Evolutionary conservation across 495 filamentous ascomycete genomes (phyloP).

Genomic region (Hypomontagnella submonticulosa): DNA sequence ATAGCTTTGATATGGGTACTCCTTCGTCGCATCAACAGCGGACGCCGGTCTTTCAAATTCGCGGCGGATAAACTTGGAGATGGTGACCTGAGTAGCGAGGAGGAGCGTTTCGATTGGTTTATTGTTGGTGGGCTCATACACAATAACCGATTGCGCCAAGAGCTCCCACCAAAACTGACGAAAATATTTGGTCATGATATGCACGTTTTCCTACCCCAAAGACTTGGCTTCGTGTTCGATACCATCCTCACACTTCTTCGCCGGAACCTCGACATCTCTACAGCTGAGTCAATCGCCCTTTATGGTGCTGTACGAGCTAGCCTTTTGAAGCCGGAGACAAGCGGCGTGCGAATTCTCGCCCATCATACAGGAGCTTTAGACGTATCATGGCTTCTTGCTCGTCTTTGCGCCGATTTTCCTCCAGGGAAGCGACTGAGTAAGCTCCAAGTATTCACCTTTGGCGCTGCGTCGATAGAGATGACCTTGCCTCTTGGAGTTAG

Average conservation of each 20-base stretch:
- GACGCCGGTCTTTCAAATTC: slow-evolving; percentile 8
- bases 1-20: slow-evolving; percentile 34
- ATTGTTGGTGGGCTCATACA: slow-evolving; percentile 49
- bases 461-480: slow-evolving; percentile 54
- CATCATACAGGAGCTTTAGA: slow-evolving; percentile 50
- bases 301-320: slow-evolving; percentile 48
- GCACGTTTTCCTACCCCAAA: slow-evolving; percentile 48
- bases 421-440: slow-evolving; percentile 47
- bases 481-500: slow-evolving; percentile 46
- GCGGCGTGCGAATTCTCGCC: slow-evolving; percentile 52
- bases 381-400: slow-evolving; percentile 49
- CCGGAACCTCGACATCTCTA: slow-evolving; percentile 46
- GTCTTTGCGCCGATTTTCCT: slow-evolving; percentile 55
- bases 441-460: slow-evolving; percentile 59
- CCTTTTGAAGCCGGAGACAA: slow-evolving; percentile 49
- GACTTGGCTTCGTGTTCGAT: slow-evolving; percentile 49
- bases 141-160: slow-evolving; percentile 24
- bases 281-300: slow-evolving; percentile 39
- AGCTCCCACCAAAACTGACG: slow-evolving; percentile 45
- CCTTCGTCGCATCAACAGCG: slow-evolving; percentile 13
- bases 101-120: slow-evolving; percentile 50
- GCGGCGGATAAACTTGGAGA: slow-evolving; percentile 39
- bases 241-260: slow-evolving; percentile 45
- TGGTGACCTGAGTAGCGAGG: slow-evolving; percentile 41
- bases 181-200: slow-evolving; percentile 52